Conservation (phyloP, 1,284 basidiomycete genomes). For the Coniferiporia weirii region DNA sequence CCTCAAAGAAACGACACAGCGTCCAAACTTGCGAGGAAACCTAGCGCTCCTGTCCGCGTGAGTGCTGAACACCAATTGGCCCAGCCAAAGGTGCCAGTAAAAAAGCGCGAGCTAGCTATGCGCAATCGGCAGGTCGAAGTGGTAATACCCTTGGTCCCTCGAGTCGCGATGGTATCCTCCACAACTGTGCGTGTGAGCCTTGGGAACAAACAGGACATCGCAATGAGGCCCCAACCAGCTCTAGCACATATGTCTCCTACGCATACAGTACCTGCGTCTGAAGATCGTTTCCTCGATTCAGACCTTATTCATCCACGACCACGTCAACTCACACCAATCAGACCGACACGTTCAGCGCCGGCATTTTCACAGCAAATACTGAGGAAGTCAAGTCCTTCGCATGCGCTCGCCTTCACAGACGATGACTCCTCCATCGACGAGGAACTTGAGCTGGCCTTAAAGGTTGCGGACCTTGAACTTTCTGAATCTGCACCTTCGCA, state of each 20-base stretch:
- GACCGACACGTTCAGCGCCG: background rate
- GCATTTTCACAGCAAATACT: background rate
- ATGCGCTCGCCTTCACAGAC: background rate
- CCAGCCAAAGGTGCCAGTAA: background rate
- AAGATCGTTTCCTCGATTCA: background rate
- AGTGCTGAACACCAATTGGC: background rate
- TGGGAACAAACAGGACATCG: background rate
- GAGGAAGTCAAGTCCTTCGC: background rate
- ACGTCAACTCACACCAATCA: constrained; percentile 4
- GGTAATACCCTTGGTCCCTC: background rate
- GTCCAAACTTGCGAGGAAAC: background rate
- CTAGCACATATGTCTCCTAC: too few relatives aligned
- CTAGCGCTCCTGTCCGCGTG: background rate
- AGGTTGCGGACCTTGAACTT: constrained; percentile 13
- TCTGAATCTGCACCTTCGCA: background rate
- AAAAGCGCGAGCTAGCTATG: background rate
- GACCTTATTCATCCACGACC: background rate
- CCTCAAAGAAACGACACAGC: background rate
- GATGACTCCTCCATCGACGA: constrained; percentile 16
- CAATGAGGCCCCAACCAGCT: background rate
- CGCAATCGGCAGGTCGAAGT: background rate
- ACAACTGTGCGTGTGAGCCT: background rate
- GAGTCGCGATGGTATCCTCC: background rate
- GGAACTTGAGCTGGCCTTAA: constrained; percentile 16
- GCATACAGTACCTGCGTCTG: background rate